Evolutionary conservation across 2,329 filamentous ascomycete genomes (phyloP).

Genomic region (Pseudogymnoascus pannorum): DNA sequence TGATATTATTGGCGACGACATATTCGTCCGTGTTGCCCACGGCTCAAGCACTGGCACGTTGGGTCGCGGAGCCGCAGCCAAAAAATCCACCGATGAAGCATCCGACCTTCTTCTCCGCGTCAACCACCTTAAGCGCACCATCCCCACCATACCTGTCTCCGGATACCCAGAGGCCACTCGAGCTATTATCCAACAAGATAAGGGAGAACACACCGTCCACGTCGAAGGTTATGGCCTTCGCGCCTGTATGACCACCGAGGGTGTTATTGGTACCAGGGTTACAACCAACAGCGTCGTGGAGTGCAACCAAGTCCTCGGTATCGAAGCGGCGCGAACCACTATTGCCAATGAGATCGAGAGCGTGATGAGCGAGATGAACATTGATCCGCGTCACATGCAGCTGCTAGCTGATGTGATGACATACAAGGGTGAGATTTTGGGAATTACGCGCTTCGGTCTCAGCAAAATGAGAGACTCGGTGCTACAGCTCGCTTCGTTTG

Average conservation of each 20-base stretch:
- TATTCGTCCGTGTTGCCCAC: slow-evolving; percentile 66
- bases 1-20: slow-evolving; percentile 51
- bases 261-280: slow-evolving; percentile 70
- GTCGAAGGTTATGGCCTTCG: slow-evolving; percentile 93
- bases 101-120: slow-evolving; percentile 68
- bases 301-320: slow-evolving; percentile 76
- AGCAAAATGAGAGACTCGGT: slow-evolving; percentile 95
- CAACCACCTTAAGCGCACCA: slow-evolving; percentile 73
- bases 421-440: slow-evolving; percentile 93
- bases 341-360: slow-evolving; percentile 81
- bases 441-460: slow-evolving; percentile 92
- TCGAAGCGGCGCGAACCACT: slow-evolving; percentile 84
- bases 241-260: slow-evolving; percentile 87
- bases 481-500: slow-evolving; percentile 88
- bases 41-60: slow-evolving; percentile 38
- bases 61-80: slow-evolving; percentile 17
- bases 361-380: slow-evolving; percentile 92
- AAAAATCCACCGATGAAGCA: slow-evolving; percentile 38
- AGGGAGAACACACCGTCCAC: slow-evolving; percentile 62
- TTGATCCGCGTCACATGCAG: slow-evolving; percentile 97
- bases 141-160: slow-evolving; percentile 79
- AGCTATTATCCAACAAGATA: slow-evolving; percentile 78
- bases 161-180: slow-evolving; percentile 81
- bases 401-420: slow-evolving; percentile 97
- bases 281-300: slow-evolving; percentile 88